Conservation (phyloP, 495 filamentous ascomycete genomes). For the Penicillium soppii region DNA sequence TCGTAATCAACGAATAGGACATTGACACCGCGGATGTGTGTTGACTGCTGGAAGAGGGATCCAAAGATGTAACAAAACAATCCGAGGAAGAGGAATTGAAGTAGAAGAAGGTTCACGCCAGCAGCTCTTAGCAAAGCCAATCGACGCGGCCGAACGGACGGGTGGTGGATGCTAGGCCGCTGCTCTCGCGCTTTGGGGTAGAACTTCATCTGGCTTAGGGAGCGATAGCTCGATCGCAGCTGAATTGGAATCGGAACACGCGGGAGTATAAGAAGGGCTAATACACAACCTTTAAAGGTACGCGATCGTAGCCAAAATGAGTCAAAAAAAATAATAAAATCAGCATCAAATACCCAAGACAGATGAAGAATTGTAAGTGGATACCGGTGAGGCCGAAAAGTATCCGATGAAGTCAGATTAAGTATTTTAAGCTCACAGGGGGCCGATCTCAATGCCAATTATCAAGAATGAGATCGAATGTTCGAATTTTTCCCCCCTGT, state of each 20-base stretch:
- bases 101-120: constrained; percentile 17
- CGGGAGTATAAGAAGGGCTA: too few species aligned
- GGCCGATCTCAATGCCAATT: background rate
- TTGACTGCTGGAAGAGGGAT: constrained; percentile 38
- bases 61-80: constrained; percentile 50
- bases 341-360: background rate
- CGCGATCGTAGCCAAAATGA: too few species aligned
- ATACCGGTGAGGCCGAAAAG: background rate
- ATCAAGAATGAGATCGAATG: too few species aligned
- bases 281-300: too few species aligned
- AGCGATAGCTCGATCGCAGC: background rate
- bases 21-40: constrained; percentile 40
- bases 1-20: constrained; percentile 55
- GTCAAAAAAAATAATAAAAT: background rate
- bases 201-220: constrained; percentile 14
- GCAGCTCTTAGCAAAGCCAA: constrained; percentile 21
- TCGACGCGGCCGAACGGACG: constrained; percentile 20
- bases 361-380: background rate
- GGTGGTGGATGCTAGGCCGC: constrained; percentile 23
- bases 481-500: too few species aligned
- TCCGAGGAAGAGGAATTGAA: constrained; percentile 41
- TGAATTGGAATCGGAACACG: background rate
- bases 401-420: background rate
- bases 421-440: background rate
- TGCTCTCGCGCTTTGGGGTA: constrained; percentile 23